Conservation (phyloP, 768 basidiomycete genomes). For the Trametes maxima region DNA sequence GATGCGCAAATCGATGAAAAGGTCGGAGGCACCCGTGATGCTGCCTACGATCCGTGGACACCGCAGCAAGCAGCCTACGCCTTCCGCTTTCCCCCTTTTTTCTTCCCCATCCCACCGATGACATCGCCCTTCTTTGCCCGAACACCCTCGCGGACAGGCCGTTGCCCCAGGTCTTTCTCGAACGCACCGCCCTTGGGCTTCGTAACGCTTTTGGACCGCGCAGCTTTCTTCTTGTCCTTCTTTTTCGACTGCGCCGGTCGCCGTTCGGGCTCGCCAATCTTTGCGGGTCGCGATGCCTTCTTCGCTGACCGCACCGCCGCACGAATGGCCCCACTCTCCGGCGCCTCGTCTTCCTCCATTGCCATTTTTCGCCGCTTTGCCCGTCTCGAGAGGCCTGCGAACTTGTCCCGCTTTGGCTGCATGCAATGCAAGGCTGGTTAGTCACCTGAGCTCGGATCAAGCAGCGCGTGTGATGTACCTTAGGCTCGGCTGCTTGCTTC, state of each 20-base stretch:
- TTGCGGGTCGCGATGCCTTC: slow-evolving; percentile 69
- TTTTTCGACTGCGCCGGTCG: slow-evolving; percentile 35
- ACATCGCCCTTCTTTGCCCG: slow-evolving; percentile 65
- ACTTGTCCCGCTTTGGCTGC: slow-evolving; percentile 76
- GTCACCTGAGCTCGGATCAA: slow-evolving; percentile 11
- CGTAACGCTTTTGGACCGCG: slow-evolving; percentile 31
- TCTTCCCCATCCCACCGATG: slow-evolving; percentile 52
- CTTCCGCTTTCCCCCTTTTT: slow-evolving; percentile 48
- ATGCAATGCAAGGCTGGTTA: slow-evolving; percentile 4
- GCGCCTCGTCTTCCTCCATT: slow-evolving; percentile 74
- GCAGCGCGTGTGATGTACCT: slow-evolving; percentile 27
- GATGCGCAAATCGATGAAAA: too few species aligned
- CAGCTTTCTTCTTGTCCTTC: slow-evolving; percentile 26
- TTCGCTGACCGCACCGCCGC: slow-evolving; percentile 89
- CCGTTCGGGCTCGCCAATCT: slow-evolving; percentile 63
- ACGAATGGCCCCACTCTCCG: slow-evolving; percentile 53
- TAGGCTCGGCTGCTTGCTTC: slow-evolving; percentile 40
- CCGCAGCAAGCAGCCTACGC: slow-evolving; percentile 21
- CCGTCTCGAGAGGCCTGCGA: slow-evolving; percentile 82
- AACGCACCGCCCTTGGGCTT: slow-evolving; percentile 49
- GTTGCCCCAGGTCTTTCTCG: slow-evolving; percentile 59
- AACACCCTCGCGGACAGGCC: slow-evolving; percentile 54
- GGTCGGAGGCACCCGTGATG: too few species aligned
- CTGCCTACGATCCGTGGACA: background rate
- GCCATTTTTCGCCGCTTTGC: slow-evolving; percentile 88